Percentiles rank a stretch among this genome's conserved stretches.
Evolutionary conservation across 2,329 filamentous ascomycete species (phyloP).

Genomic region (Ceratocystis cubensis): DNA sequence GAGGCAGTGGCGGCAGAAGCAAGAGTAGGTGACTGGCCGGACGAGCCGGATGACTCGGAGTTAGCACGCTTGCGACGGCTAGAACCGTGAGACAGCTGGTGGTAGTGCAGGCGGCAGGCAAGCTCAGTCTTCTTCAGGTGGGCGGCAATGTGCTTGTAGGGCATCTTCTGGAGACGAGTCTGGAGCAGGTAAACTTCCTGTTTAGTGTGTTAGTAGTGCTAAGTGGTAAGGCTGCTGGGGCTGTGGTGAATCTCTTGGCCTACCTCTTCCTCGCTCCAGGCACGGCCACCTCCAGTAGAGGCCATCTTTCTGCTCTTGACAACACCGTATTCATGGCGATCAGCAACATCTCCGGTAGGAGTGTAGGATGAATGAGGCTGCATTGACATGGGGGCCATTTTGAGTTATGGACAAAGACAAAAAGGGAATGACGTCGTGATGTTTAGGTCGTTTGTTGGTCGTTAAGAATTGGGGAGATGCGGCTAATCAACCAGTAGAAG

Average conservation of each 20-base stretch:
- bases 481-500: constrained; percentile 6
- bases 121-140: constrained; percentile 80
- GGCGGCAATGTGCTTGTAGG: constrained; percentile 78
- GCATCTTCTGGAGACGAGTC: constrained; percentile 76
- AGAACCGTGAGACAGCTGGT: constrained; percentile 71
- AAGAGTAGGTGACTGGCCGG: constrained; percentile 40
- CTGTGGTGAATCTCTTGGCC: constrained; percentile 23
- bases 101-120: constrained; percentile 75
- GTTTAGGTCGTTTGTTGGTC: constrained; percentile 19
- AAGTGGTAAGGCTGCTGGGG: neutral
- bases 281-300: constrained; percentile 62
- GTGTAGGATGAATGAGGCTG: constrained; percentile 35
- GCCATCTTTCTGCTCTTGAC: constrained; percentile 54
- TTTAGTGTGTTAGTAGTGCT: constrained; percentile 10
- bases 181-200: constrained; percentile 75
- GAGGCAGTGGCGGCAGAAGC: constrained; percentile 35
- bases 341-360: constrained; percentile 41
- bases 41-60: constrained; percentile 53
- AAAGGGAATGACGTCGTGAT: constrained; percentile 12
- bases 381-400: constrained; percentile 37
- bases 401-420: neutral
- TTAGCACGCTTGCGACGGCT: constrained; percentile 66
- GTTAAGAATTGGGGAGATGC: constrained; percentile 13
- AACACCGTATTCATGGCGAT: constrained; percentile 47
- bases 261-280: constrained; percentile 81